Evolutionary conservation across 208 protist genomes (phyloP).

Genomic region (Trypanosoma scelopori): DNA sequence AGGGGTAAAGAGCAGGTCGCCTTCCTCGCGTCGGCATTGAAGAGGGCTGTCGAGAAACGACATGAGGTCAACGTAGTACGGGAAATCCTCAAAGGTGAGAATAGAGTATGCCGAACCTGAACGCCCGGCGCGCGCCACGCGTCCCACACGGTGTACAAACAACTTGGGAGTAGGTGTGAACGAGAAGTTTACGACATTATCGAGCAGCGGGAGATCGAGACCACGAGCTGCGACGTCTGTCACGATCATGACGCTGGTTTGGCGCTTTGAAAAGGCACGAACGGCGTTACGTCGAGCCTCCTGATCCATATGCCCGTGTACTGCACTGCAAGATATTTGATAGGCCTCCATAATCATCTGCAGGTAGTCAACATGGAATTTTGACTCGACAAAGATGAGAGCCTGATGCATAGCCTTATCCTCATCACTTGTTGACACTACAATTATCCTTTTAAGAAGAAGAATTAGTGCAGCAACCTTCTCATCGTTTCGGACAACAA

Average conservation of each 20-base stretch:
- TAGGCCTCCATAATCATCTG: constrained; percentile 86
- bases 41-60: constrained; percentile 80
- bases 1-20: constrained; percentile 71
- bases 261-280: constrained; percentile 87
- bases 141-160: constrained; percentile 97
- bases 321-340: constrained; percentile 63
- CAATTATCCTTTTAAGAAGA: constrained; percentile 90
- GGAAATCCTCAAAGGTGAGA: constrained; percentile 96
- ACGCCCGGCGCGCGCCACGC: constrained; percentile 98
- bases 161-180: constrained; percentile 98
- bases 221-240: constrained; percentile 99
- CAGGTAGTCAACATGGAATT: constrained; percentile 98
- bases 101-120: constrained; percentile 95
- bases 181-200: constrained; percentile 99
- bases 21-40: constrained; percentile 43
- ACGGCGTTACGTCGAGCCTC: constrained; percentile 96
- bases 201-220: constrained; percentile 98
- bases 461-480: constrained; percentile 95
- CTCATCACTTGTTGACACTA: constrained; percentile 38
- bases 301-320: constrained; percentile 98
- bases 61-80: constrained; percentile 91
- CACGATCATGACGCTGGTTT: constrained; percentile 95
- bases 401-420: constrained; percentile 61
- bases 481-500: constrained; percentile 94
- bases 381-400: constrained; percentile 97